Percentiles rank a stretch among this genome's conserved stretches.
Evolutionary conservation across 2,329 filamentous ascomycete species (phyloP).

Genomic region (Trichoderma harzianum): DNA sequence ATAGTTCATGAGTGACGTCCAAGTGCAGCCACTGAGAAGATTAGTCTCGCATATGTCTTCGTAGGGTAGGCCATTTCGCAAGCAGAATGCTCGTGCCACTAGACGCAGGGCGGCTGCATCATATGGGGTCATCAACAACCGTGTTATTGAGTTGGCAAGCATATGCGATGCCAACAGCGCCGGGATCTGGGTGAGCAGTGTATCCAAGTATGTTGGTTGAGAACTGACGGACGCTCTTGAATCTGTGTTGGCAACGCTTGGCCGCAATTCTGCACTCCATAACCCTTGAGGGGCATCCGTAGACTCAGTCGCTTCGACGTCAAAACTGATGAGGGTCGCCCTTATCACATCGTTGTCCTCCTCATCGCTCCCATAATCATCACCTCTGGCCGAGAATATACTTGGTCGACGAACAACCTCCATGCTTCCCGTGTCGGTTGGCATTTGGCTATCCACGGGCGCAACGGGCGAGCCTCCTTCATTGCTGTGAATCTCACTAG

Average conservation of each 20-base stretch:
- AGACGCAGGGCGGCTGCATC: conserved; percentile 46
- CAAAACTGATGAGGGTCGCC: conserved; percentile 58
- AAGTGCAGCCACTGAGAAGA: conserved; percentile 36
- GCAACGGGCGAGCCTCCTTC: background rate
- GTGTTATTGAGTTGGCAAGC: conserved; percentile 41
- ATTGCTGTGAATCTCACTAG: conserved; percentile 2
- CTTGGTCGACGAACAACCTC: conserved; percentile 42
- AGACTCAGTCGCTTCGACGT: conserved; percentile 56
- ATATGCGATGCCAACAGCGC: conserved; percentile 46
- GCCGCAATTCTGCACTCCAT: conserved; percentile 58
- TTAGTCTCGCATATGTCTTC: conserved; percentile 39
- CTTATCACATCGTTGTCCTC: conserved; percentile 54
- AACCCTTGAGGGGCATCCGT: conserved; percentile 49
- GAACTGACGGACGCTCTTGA: conserved; percentile 24
- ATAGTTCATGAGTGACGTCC: conserved; percentile 43
- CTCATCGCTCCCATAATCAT: conserved; percentile 55
- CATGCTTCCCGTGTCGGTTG: conserved; percentile 27
- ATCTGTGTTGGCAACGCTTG: conserved; percentile 40
- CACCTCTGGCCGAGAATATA: conserved; percentile 46
- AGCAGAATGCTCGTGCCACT: conserved; percentile 42
- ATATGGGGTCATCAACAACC: conserved; percentile 44
- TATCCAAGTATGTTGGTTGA: conserved; percentile 44
- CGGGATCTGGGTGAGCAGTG: conserved; percentile 49
- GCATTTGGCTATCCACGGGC: conserved; percentile 27
- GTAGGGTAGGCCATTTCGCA: conserved; percentile 37